Evolutionary conservation across 2,329 filamentous ascomycete genomes (phyloP).

Genomic region (Sordariomycetes sp.): DNA sequence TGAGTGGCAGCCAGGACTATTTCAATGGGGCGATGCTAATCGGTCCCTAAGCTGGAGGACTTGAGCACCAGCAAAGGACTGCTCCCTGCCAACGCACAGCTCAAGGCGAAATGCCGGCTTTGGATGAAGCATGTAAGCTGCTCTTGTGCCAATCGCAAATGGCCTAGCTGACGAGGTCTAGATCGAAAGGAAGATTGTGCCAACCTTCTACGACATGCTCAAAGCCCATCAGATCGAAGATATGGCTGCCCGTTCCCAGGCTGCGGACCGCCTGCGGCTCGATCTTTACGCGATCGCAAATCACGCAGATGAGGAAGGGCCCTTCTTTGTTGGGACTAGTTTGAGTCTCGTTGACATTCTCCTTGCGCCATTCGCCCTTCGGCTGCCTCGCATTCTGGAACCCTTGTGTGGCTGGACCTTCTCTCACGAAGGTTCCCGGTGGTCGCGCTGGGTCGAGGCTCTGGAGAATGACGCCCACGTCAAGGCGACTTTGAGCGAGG

Average conservation of each 20-base stretch:
- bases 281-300: too few relatives aligned
- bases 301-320: conserved; percentile 44
- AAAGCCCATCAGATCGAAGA: conserved; percentile 61
- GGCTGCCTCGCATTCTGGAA: conserved; percentile 56
- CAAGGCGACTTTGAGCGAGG: conserved; percentile 56
- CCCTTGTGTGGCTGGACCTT: conserved; percentile 59
- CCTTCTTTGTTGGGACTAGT: conserved; percentile 53
- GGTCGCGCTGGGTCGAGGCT: conserved; percentile 61
- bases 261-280: conserved; percentile 56
- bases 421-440: conserved; percentile 52
- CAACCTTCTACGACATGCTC: conserved; percentile 65
- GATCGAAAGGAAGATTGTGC: conserved; percentile 70
- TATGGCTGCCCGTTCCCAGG: conserved; percentile 25
- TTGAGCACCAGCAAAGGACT: conserved; percentile 50
- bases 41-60: conserved; percentile 56
- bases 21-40: conserved; percentile 1
- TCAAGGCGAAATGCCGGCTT: conserved; percentile 64
- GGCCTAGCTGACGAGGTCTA: conserved; percentile 15
- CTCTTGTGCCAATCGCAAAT: conserved; percentile 1
- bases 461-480: conserved; percentile 57
- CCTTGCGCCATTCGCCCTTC: conserved; percentile 65
- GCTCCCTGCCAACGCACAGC: conserved; percentile 54
- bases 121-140: conserved; percentile 71
- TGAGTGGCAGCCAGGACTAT: conserved; percentile 29
- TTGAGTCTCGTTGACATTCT: conserved; percentile 63